phyloP scores from a whole-genome alignment of 2,329 filamentous ascomycete genomes.

The Penicillium verrucosum region DNA sequence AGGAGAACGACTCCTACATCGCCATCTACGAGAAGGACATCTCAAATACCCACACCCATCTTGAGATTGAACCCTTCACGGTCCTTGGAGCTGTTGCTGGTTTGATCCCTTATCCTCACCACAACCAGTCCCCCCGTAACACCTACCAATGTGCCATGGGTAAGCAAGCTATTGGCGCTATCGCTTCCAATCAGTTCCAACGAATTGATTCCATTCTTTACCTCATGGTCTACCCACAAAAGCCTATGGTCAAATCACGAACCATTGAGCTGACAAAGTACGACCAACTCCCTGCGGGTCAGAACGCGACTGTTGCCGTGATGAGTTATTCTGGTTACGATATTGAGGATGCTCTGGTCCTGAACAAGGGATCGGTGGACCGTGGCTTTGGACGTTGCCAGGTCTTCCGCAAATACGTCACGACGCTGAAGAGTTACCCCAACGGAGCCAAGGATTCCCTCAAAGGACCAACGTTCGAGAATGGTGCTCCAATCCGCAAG shows the following conservation, averaged over 20 bases:
- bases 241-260: constrained; percentile 95
- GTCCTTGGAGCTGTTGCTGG: constrained; percentile 93
- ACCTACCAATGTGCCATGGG: constrained; percentile 99
- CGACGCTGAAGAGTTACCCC: constrained; percentile 81
- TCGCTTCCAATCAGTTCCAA: constrained; percentile 96
- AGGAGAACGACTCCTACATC: constrained; percentile 94
- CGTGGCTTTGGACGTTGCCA: constrained; percentile 95
- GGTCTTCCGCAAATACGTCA: constrained; percentile 92
- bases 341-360: constrained; percentile 94
- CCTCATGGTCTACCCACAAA: constrained; percentile 94
- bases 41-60: constrained; percentile 77
- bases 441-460: constrained; percentile 67
- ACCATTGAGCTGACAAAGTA: constrained; percentile 97
- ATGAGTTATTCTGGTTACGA: constrained; percentile 99
- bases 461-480: constrained; percentile 62
- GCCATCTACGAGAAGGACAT: constrained; percentile 86
- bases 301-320: constrained; percentile 95
- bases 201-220: constrained; percentile 95
- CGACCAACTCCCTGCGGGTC: constrained; percentile 92
- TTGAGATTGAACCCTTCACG: constrained; percentile 98
- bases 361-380: constrained; percentile 95
- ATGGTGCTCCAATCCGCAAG: constrained; percentile 61
- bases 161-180: constrained; percentile 98
- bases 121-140: constrained; percentile 97
- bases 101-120: constrained; percentile 94